A percentile compares a stretch with the other conserved stretches of the same genome.
phyloP scores from a whole-genome alignment of 164 flowering plant species.

The Kingdonia uniflora region DNA sequence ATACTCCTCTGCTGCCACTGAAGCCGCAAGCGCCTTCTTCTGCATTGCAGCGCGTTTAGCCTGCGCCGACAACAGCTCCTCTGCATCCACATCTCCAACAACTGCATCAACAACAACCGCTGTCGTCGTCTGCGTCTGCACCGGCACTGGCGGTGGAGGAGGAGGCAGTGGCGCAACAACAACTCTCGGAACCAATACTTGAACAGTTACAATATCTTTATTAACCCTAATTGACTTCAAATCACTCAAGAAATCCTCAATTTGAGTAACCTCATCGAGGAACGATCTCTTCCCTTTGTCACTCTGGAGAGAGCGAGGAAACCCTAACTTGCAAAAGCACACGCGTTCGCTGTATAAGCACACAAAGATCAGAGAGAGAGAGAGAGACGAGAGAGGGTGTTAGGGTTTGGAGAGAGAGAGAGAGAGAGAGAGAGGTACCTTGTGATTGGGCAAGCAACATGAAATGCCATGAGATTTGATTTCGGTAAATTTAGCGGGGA shows the following conservation, averaged over 20 bases:
- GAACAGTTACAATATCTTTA: constrained; percentile 33
- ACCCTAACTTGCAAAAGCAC: constrained; percentile 77
- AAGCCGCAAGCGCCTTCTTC: constrained; percentile 59
- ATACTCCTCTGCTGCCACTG: constrained; percentile 69
- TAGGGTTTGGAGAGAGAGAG: background rate
- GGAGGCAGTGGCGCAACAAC: constrained; percentile 22
- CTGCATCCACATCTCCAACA: constrained; percentile 16
- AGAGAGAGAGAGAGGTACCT: constrained; percentile 8
- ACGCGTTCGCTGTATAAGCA: constrained; percentile 48
- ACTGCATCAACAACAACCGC: background rate
- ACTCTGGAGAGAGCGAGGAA: constrained; percentile 36
- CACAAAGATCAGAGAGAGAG: background rate
- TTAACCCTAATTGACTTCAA: constrained; percentile 43
- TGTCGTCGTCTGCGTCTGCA: background rate
- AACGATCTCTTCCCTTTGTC: constrained; percentile 33
- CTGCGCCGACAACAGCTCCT: constrained; percentile 50
- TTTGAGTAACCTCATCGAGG: constrained; percentile 31
- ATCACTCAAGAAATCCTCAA: constrained; percentile 53
- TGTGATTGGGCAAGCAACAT: no score
- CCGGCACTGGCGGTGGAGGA: constrained; percentile 3
- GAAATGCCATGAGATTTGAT: constrained; percentile 1
- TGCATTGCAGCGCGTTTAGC: constrained; percentile 64
- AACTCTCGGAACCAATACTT: constrained; percentile 70
- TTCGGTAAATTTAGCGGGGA: background rate
- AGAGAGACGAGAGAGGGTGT: background rate